Base-by-base conservation (phyloP, 2,329 filamentous ascomycete genomes). In the Aspergillus quadrilineatus region DNA sequence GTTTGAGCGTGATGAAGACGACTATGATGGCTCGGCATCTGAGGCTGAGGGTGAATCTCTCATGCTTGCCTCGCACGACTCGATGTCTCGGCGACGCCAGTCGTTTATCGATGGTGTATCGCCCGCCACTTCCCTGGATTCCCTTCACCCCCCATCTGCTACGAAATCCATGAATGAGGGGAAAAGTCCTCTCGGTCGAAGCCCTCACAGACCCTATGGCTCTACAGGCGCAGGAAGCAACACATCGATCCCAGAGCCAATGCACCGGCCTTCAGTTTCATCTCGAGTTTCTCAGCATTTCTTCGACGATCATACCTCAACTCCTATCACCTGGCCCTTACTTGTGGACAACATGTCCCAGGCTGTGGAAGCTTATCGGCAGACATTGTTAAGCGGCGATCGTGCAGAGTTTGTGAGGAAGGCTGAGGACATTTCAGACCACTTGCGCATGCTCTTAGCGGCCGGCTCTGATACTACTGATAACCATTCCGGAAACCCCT, bases 351-450 rank as follows among this genome's bases (percentile, higher is more conserved):
- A 96, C 69, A 97, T 97, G 90, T 91, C 90, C 67, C 84, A 85
- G 63, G 90, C 93, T 1, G 88, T 99, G 58, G 92, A 97, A 65
- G 85, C 88, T 55, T 99, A 97, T 73, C 85, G 92, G 45, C 89
- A 95, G 64, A 89, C 90, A n/a, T 90, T 99, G 65, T 88, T 87
- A 60, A 89, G 86, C 66, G 88, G 87, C 60, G 87, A 89, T 68
- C 87, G 92, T 28, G 90, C 92, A 2, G 92, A 97, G 70, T 97
- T 96, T 73, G 94, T 97, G 28, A 88, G 89, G 56, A 85, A 89
- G 60, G 94, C 94, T n/a, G 94, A 99, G 75, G 93, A 99, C 70
- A 97, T 99, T 51, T 97, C 94, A 4, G 94, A 99, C 71, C 93
- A 99, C 72, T 80, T 99, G 55, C 89, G 94, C 54, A 82, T 97